Percentiles rank a stretch among this genome's conserved stretches.
These are phyloP conservation scores for Stagonosporopsis rhizophila DNA, from an alignment of 2,329 filamentous ascomycete species.

Conservation along the genomic window DNA sequence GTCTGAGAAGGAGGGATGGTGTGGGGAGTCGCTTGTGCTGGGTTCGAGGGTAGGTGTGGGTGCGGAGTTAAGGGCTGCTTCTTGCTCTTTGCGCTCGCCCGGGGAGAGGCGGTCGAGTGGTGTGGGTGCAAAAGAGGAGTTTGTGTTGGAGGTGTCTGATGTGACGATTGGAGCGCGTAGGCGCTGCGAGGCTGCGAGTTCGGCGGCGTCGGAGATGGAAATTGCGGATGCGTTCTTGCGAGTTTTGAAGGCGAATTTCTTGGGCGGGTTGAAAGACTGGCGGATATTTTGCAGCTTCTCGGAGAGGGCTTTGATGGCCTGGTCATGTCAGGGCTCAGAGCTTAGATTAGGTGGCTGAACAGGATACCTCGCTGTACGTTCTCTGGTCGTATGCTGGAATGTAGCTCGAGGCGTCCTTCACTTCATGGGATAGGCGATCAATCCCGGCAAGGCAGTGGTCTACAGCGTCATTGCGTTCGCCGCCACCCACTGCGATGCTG, in stretches of 20 bases:
- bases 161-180: slow-evolving; percentile 51
- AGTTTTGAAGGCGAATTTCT: slow-evolving; percentile 82
- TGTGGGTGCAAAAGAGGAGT: slow-evolving; percentile 53
- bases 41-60: background rate
- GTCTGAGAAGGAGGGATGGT: slow-evolving; percentile 64
- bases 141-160: slow-evolving; percentile 47
- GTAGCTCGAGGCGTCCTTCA: slow-evolving; percentile 81
- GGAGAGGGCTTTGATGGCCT: slow-evolving; percentile 81
- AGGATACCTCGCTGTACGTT: slow-evolving; percentile 75
- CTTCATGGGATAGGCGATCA: slow-evolving; percentile 79
- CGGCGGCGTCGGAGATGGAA: slow-evolving; percentile 63
- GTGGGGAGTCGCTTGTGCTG: slow-evolving; percentile 23
- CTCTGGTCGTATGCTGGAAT: slow-evolving; percentile 90
- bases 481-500: slow-evolving; percentile 67
- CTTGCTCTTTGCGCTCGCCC: slow-evolving; percentile 43
- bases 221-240: slow-evolving; percentile 62
- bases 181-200: slow-evolving; percentile 59
- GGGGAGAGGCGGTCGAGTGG: slow-evolving; percentile 45
- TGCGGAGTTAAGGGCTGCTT: slow-evolving; percentile 5
- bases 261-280: slow-evolving; percentile 70
- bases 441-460: slow-evolving; percentile 83
- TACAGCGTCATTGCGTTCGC: slow-evolving; percentile 80
- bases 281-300: slow-evolving; percentile 78
- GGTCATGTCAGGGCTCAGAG: slow-evolving; percentile 26
- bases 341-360: background rate